Conservation (phyloP, 495 filamentous ascomycete genomes). For the Cercophora samala region DNA sequence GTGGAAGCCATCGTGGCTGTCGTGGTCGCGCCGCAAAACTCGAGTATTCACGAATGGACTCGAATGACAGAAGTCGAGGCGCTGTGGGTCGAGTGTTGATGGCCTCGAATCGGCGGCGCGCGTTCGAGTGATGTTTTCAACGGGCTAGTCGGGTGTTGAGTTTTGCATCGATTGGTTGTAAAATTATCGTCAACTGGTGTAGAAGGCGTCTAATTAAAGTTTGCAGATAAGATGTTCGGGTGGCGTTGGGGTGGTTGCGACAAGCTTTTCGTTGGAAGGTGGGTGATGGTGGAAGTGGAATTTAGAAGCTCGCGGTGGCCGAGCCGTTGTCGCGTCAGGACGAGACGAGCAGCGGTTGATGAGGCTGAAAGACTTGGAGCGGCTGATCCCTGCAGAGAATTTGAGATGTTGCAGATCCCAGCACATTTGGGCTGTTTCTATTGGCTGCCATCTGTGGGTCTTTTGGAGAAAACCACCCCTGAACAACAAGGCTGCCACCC, state of each 20-base stretch:
- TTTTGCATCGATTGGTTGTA: neutral
- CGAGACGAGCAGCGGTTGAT: constrained; percentile 5
- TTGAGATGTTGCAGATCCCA: neutral
- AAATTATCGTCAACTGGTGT: neutral
- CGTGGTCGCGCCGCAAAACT: neutral
- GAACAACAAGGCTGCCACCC: constrained; percentile 18
- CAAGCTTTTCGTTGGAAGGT: neutral
- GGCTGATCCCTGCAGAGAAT: constrained; percentile 11
- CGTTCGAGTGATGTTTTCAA: neutral
- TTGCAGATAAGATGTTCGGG: neutral
- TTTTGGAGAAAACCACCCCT: constrained; percentile 10
- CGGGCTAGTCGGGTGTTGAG: neutral
- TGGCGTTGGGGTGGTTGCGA: neutral
- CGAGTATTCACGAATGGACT: neutral
- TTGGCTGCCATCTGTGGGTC: constrained; percentile 8
- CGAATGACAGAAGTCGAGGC: neutral
- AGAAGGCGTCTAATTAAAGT: neutral
- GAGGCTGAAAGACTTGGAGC: constrained; percentile 17
- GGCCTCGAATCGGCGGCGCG: neutral
- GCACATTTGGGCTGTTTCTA: neutral
- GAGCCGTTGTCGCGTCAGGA: constrained; percentile 2
- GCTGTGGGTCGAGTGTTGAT: neutral
- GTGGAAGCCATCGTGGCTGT: constrained; percentile 30
- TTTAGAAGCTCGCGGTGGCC: neutral
- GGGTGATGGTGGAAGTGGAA: neutral